Percentiles rank a stretch among this genome's conserved stretches.
These are phyloP conservation scores for Cicer pinnatifidum DNA, from an alignment of 306 rosid species.

Conservation along the genomic window DNA sequence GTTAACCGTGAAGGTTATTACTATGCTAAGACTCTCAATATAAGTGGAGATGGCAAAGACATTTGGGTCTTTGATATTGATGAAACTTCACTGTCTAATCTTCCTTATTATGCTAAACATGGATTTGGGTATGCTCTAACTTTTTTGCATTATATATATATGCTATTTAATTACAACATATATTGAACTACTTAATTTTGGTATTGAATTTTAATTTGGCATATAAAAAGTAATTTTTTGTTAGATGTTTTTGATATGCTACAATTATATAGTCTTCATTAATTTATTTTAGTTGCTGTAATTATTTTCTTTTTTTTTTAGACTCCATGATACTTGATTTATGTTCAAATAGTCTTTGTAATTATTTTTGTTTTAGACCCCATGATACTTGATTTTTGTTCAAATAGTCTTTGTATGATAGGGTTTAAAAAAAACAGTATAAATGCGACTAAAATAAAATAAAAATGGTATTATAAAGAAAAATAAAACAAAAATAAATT, in stretches of 20 bases:
- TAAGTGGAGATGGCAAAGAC: constrained; percentile 38
- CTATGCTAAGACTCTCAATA: constrained; percentile 36
- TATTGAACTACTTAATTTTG: not conserved
- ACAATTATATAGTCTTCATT: too few relatives aligned
- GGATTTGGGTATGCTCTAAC: constrained; percentile 57
- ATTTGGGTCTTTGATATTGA: constrained; percentile 61
- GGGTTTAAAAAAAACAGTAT: not conserved
- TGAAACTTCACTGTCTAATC: constrained; percentile 63
- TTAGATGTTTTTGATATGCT: too few relatives aligned
- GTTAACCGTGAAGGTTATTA: constrained; percentile 43
- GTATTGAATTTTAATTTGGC: not conserved
- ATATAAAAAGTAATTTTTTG: not conserved
- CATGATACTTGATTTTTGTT: not conserved
- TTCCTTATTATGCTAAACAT: constrained; percentile 54
- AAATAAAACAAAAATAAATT: too few relatives aligned
- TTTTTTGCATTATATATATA: not conserved
- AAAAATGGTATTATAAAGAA: too few relatives aligned
- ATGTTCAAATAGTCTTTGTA: not conserved
- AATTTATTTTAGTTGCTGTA: too few relatives aligned
- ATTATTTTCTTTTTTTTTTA: too few relatives aligned
- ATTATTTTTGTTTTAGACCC: too few relatives aligned
- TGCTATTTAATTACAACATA: too few relatives aligned
- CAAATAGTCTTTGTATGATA: not conserved
- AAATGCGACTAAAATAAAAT: not conserved
- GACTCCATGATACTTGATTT: too few relatives aligned